Evolutionary conservation across 352 stramenopile species (phyloP), one percentile per base, ranked within the genome.

Genomic region (Phytophthora niederhauseri): DNA sequence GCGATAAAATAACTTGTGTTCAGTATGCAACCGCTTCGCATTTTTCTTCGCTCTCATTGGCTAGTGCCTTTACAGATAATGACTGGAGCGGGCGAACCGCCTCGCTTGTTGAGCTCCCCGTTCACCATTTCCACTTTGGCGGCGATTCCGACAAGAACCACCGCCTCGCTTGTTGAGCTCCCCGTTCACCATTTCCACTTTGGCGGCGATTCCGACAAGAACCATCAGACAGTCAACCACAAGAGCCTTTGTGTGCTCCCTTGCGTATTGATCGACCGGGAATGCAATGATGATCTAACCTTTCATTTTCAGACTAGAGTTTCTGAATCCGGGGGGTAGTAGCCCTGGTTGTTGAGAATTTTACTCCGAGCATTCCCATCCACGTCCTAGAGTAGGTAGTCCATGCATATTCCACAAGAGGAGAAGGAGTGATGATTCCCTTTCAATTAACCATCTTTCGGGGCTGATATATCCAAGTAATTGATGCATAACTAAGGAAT

Each of bases 231-330:
- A 3, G 14, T n/a, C n/a, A n/a, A n/a, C 31, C 15, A 15, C 14
- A 11, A 38, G 31, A 38, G 31, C 11, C 31, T 15, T 15, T 26
- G 30, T 11, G 30, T 7, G 7, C 30, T 34, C 2, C 3, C 22
- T n/a, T 45, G 36, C n/a, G 36, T 19, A 45, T n/a, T n/a, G 36
- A 45, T 36, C 7, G 8, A 19, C 22, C 2, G 28, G 36, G 70
- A 85, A 84, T 92, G 84, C 85, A 77, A 78, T 93, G 87, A 95
- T 81, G 87, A 95, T 84, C 74, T 63, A 78, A 71, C 59, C 78
- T 91, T 85, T 78, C 57, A 71, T 85, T 93, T 93, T 95, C 87
- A 95, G 85, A 95, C 85, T 95, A 95, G 85, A 95, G 87, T 95
- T 95, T 93, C 87, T 93, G 85, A 95, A 91, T 81, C 80, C 77